Conservation (phyloP, 441 rosid species). For the Adansonia madagascariensis region DNA sequence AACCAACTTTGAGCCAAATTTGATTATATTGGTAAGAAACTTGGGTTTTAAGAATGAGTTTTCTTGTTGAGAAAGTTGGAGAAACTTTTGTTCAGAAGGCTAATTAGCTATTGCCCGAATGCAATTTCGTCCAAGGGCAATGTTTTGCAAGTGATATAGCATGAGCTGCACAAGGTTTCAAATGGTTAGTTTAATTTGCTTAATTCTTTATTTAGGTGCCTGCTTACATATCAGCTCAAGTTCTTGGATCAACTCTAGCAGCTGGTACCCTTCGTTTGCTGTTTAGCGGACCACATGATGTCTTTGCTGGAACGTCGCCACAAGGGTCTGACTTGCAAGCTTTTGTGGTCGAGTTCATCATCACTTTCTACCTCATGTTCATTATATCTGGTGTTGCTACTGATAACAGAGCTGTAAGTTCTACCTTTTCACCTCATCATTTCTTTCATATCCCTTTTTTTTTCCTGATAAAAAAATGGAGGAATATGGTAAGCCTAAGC, state of each 20-base stretch:
- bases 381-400: conserved; percentile 85
- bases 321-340: conserved; percentile 70
- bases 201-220: conserved; percentile 58
- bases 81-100: not conserved
- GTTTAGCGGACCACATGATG: conserved; percentile 62
- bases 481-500: not conserved
- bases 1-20: conserved; percentile 6
- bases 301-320: conserved; percentile 73
- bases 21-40: not conserved
- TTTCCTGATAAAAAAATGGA: not conserved
- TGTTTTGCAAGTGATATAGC: not conserved
- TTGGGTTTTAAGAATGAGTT: not conserved
- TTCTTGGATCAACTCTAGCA: conserved; percentile 73
- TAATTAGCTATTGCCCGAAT: not conserved
- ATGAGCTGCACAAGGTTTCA: not conserved
- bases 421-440: not conserved
- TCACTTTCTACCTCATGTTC: conserved; percentile 95
- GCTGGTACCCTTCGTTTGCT: conserved; percentile 74
- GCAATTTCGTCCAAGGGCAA: not conserved
- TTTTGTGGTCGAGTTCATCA: conserved; percentile 80
- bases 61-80: not conserved
- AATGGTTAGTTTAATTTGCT: not conserved
- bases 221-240: conserved; percentile 65
- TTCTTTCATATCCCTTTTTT: too few species aligned
- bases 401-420: conserved; percentile 83